Conservation (phyloP, 1,284 basidiomycete species). For the Amylostereum areolatum region DNA sequence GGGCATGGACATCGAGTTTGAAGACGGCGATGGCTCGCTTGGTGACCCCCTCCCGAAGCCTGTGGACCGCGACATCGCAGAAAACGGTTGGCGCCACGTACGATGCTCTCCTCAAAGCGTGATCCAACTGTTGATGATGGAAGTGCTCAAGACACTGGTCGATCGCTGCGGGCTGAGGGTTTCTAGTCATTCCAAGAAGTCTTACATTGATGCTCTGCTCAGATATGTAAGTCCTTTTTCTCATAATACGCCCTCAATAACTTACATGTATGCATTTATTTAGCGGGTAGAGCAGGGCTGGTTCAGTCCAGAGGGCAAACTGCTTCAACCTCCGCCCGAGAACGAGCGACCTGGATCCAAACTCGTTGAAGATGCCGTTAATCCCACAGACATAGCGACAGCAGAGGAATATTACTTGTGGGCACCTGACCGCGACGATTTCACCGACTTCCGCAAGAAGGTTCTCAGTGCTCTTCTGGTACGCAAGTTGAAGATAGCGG, state of each 20-base stretch:
- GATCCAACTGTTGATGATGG: background rate
- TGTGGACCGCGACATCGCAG: background rate
- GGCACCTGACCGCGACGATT: background rate
- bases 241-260: background rate
- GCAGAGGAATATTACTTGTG: background rate
- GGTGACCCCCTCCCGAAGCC: background rate
- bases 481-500: background rate
- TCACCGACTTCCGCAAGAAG: background rate
- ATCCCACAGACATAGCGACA: background rate
- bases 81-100: background rate
- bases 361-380: background rate
- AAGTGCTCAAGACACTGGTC: background rate
- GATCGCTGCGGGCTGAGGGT: background rate
- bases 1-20: constrained; percentile 14
- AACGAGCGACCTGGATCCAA: background rate
- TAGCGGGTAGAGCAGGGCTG: constrained; percentile 4
- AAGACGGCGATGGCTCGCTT: background rate
- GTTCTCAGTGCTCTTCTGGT: background rate
- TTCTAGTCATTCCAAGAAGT: background rate
- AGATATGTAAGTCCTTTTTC: background rate
- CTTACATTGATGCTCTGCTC: background rate
- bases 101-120: background rate
- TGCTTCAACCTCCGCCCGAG: background rate
- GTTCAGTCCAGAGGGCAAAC: background rate
- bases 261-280: background rate